Evolutionary conservation across 2,329 filamentous ascomycete genomes (phyloP).

Genomic region (Arthrobotrys megalospora): DNA sequence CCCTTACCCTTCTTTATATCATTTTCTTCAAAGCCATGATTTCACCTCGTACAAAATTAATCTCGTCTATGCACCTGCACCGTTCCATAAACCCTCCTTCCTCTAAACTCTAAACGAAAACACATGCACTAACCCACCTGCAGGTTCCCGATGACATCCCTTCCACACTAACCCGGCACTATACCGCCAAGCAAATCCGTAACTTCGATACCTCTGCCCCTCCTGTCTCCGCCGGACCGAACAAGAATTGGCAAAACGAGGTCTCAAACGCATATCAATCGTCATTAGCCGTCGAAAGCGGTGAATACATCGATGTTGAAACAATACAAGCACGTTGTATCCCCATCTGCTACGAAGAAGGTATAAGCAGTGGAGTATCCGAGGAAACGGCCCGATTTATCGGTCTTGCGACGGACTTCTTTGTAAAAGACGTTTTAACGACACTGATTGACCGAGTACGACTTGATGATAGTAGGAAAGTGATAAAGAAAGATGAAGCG

Average conservation of each 20-base stretch:
- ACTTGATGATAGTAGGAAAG: constrained; percentile 70
- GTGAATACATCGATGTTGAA: constrained; percentile 78
- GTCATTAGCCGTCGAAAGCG: constrained; percentile 77
- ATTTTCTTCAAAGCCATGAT: background rate
- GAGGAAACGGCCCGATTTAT: constrained; percentile 76
- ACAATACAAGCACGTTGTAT: constrained; percentile 77
- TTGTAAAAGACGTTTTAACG: constrained; percentile 77
- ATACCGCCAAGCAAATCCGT: constrained; percentile 58
- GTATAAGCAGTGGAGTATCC: constrained; percentile 74
- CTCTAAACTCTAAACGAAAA: constrained; percentile 10
- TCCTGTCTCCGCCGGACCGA: constrained; percentile 56
- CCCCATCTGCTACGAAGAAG: constrained; percentile 78
- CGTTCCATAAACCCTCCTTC: constrained; percentile 11
- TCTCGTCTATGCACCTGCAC: constrained; percentile 41
- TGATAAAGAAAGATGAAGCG: constrained; percentile 51
- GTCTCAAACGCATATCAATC: constrained; percentile 77
- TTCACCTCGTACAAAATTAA: constrained; percentile 21
- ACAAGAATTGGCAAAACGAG: constrained; percentile 75
- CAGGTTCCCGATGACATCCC: constrained; percentile 60
- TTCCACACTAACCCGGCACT: constrained; percentile 54
- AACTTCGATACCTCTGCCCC: constrained; percentile 52
- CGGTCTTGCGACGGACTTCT: constrained; percentile 77
- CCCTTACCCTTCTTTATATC: background rate
- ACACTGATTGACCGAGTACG: constrained; percentile 76
- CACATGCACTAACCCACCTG: constrained; percentile 25